Evolutionary conservation across 2,329 filamentous ascomycete genomes (phyloP), one percentile per base, ranked within the genome.

Genomic region (Epicoccum nigrum): DNA sequence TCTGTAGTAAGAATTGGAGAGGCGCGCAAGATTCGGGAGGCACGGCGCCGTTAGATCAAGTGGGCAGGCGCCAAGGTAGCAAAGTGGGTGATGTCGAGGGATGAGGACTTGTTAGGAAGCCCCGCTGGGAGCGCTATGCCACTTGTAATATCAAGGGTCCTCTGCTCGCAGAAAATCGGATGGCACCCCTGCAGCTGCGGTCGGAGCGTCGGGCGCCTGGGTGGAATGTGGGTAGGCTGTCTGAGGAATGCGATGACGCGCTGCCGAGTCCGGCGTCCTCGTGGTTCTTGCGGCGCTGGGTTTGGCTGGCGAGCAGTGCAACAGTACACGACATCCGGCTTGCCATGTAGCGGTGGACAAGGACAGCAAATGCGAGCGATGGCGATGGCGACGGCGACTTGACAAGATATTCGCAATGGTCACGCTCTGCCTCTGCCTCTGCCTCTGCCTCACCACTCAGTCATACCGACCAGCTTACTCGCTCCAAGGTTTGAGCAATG

Each of bases 41-140:
- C 39, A 52, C 49, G 49, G 49, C 43, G 59, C 57, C 56, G 64
- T 58, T 65, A 46, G 58, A 60, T 55, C 58, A 59, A 59, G 60
- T 61, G 58, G 58, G 55, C 45, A 35, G 50, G 42, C 51, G 63
- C 61, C 63, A 64, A 65, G 63, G 44, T 55, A 54, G 44, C 27
- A 49, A 48, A 55, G 59, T 63, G 63, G 62, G 53, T 57, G 54
- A 42, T 46, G 54, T 49, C 53, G 59, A 62, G 54, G 58, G 56
- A 52, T 47, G 49, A 39, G 43, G 43, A 43, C 43, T 62, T 56
- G 59, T 62, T 63, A 56, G 37, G 43, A 45, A 33, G 34, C 55
- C 54, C 49, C 50, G 54, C 51, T 51, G 47, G 53, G 50, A 34
- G 19, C 43, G 51, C 53, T 58, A 58, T 41, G 47, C 53, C 53